Conservation (phyloP, 768 basidiomycete genomes). For the Ramaria rubella region DNA sequence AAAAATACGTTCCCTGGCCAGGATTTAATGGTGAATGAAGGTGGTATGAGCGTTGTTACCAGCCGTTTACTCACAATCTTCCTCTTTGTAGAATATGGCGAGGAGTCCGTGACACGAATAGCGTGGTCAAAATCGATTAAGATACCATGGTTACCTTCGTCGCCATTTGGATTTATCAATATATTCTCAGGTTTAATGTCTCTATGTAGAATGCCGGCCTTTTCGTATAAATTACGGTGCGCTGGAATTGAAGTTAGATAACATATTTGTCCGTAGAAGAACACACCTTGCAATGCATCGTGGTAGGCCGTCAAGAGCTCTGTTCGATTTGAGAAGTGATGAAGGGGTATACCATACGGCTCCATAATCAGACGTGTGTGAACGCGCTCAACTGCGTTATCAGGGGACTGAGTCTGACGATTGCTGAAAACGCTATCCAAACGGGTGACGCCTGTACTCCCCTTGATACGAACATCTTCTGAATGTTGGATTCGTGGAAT, state of each 20-base stretch:
- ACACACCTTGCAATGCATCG: background rate
- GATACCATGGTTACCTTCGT: too few species aligned
- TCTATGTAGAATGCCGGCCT: conserved; percentile 37
- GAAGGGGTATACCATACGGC: background rate
- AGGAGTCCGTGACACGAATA: too few species aligned
- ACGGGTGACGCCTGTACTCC: background rate
- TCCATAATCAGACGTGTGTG: background rate
- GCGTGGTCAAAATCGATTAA: too few species aligned
- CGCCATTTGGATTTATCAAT: too few species aligned
- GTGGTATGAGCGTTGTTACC: background rate
- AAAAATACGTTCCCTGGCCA: background rate
- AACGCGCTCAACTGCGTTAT: background rate
- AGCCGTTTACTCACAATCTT: background rate
- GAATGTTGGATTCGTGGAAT: background rate
- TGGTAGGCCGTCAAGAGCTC: background rate
- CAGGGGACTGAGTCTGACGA: background rate
- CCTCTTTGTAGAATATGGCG: background rate
- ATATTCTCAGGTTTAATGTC: conserved; percentile 48
- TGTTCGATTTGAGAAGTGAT: background rate
- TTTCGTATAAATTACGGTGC: background rate
- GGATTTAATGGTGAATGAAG: background rate
- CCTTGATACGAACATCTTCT: background rate
- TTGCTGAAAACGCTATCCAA: background rate
- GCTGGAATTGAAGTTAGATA: background rate
- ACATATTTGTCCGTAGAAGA: too few species aligned